phyloP scores from a whole-genome alignment of 2,329 filamentous ascomycete species.

The Emergomyces orientalis region DNA sequence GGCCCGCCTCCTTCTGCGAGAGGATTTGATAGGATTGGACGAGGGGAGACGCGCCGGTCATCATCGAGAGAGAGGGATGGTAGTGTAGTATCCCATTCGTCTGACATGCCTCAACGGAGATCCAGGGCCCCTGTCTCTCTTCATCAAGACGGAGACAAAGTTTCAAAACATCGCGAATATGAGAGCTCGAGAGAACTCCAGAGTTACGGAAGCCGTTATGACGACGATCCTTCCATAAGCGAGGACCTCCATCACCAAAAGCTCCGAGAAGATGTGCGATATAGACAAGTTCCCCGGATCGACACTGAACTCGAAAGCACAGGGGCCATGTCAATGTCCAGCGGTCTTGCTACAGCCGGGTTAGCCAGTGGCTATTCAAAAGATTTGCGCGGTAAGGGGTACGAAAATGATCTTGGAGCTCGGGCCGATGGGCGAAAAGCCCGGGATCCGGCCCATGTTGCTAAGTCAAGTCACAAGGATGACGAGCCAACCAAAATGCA shows the following conservation, averaged over 20 bases:
- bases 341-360: conserved; percentile 30
- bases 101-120: conserved; percentile 27
- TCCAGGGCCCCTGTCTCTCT: conserved; percentile 37
- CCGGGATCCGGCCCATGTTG: conserved; percentile 15
- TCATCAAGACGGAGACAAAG: conserved; percentile 41
- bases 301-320: background rate
- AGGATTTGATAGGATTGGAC: conserved; percentile 27
- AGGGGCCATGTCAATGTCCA: conserved; percentile 1
- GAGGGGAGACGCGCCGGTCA: conserved; percentile 13
- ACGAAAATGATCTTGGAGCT: conserved; percentile 15
- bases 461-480: background rate
- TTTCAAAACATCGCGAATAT: conserved; percentile 36
- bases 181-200: conserved; percentile 36
- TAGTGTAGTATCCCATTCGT: conserved; percentile 29
- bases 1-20: conserved; percentile 32
- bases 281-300: background rate
- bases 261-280: conserved; percentile 1
- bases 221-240: conserved; percentile 7
- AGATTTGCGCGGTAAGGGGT: conserved; percentile 19
- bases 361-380: conserved; percentile 30
- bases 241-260: conserved; percentile 7
- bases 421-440: conserved; percentile 19
- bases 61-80: conserved; percentile 18
- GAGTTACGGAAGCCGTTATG: conserved; percentile 11
- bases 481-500: conserved; percentile 1